Base-by-base conservation (phyloP, 345 rosid genomes). In the Hibiscus syriacus region DNA sequence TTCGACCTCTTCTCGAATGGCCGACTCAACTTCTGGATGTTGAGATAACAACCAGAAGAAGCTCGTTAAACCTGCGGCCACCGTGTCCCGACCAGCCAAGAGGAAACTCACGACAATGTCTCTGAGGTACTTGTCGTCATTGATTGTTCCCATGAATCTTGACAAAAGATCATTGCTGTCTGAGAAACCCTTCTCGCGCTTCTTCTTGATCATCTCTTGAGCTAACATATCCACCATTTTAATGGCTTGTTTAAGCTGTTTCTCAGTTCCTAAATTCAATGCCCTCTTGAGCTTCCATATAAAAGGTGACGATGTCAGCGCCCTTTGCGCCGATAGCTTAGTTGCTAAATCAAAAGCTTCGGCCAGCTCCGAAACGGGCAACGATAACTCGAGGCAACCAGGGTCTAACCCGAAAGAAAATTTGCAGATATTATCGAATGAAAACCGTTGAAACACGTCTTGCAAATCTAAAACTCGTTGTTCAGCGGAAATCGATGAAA, bases 11-110 rank as follows among this genome's bases (percentile, higher is more conserved):
- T n/a, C n/a, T n/a, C n/a, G n/a, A n/a, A n/a, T n/a, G n/a, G n/a
- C n/a, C n/a, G n/a, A n/a, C n/a, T n/a, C n/a, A n/a, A n/a, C n/a
- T n/a, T n/a, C n/a, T n/a, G n/a, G n/a, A n/a, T n/a, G n/a, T n/a
- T n/a, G n/a, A n/a, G n/a, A 77, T 29, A 84, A 46, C 71, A 89
- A 38, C 88, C 87, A 86, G 66, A 89, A 85, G 52, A 86, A 83
- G 30, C 85, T 81, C 10, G 95, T 86, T 25, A 89, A 71, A 16
- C 80, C 90, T 0, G 92, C 56, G 0, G 92, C 90, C 1, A 86
- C 87, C 12, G 95, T 86, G 83, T 89, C 95, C 0, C 95, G 80
- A 25, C 95, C n/a, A n/a, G n/a, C n/a, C n/a, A n/a, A n/a, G n/a
- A n/a, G n/a, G n/a, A n/a, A n/a, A n/a, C n/a, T n/a, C 92, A 0